Evolutionary conservation across 495 filamentous ascomycete species (phyloP).

Genomic region (Penicillium simplicissimum): DNA sequence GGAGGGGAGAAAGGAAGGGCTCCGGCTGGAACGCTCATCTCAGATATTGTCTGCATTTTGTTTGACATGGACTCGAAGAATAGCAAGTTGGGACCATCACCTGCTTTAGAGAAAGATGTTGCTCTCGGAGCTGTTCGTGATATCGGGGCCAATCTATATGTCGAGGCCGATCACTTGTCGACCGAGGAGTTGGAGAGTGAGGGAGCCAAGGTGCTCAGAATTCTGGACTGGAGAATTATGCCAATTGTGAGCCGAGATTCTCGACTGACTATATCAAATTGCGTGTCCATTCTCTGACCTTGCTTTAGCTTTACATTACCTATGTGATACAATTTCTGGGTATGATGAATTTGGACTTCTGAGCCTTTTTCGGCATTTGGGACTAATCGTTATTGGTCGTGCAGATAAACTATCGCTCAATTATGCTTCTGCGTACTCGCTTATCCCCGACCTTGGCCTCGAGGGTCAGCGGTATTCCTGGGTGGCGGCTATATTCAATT

Average conservation of each 20-base stretch:
- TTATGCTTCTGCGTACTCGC: conserved; percentile 43
- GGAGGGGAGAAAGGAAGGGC: background rate
- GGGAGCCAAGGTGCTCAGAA: conserved; percentile 32
- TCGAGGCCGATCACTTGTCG: conserved; percentile 34
- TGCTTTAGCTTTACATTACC: conserved; percentile 35
- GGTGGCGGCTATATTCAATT: conserved; percentile 53
- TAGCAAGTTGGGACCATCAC: conserved; percentile 17
- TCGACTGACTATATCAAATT: background rate
- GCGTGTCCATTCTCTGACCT: background rate
- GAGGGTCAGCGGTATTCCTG: conserved; percentile 57
- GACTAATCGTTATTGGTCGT: background rate
- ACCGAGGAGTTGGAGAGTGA: conserved; percentile 36
- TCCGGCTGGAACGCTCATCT: background rate
- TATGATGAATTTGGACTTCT: conserved; percentile 7
- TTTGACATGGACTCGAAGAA: conserved; percentile 21
- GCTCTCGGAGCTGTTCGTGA: conserved; percentile 27
- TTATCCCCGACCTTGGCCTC: conserved; percentile 44
- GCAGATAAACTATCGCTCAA: conserved; percentile 41
- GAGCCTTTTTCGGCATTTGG: background rate
- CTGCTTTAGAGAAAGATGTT: conserved; percentile 29
- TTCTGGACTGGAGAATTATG: conserved; percentile 38
- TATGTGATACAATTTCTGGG: conserved; percentile 42
- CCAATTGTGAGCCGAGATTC: conserved; percentile 30
- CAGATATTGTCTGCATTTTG: background rate
- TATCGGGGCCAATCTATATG: conserved; percentile 36